phyloP scores from a whole-genome alignment of 176 grass and related monocot species.

The Chloris gayana region DNA sequence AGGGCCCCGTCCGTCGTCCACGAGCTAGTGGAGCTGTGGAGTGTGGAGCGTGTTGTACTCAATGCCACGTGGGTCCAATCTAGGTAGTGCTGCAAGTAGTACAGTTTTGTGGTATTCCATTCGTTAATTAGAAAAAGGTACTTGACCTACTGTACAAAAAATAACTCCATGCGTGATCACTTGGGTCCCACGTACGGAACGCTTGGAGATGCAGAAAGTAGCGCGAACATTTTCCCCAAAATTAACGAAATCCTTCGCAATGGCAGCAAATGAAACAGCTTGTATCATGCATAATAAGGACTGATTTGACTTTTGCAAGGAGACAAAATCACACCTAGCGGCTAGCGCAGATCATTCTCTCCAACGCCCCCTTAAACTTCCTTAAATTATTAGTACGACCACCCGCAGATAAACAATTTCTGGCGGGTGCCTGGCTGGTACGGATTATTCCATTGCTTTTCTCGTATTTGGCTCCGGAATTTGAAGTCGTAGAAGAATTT shows the following conservation, averaged over 20 bases:
- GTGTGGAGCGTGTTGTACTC: background rate
- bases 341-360: background rate
- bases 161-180: background rate
- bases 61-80: slow-evolving; percentile 18
- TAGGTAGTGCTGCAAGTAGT: no score
- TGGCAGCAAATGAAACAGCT: background rate
- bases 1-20: background rate
- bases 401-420: background rate
- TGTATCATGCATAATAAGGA: background rate
- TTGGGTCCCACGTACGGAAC: background rate
- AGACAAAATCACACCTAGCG: background rate
- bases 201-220: background rate
- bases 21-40: background rate
- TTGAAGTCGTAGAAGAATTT: background rate
- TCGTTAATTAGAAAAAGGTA: no score
- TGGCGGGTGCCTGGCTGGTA: slow-evolving; percentile 7
- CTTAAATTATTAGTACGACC: background rate
- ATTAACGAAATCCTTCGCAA: background rate
- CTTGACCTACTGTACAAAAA: no score
- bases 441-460: background rate
- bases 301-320: background rate
- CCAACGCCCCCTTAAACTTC: background rate
- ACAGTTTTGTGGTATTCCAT: no score
- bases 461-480: slow-evolving; percentile 37
- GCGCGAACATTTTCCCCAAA: background rate